Percentiles rank a stretch among this genome's conserved stretches.
These are phyloP conservation scores for Cladosporium austrohemisphaericum DNA, from an alignment of 2,329 filamentous ascomycete species.

Conservation along the genomic window DNA sequence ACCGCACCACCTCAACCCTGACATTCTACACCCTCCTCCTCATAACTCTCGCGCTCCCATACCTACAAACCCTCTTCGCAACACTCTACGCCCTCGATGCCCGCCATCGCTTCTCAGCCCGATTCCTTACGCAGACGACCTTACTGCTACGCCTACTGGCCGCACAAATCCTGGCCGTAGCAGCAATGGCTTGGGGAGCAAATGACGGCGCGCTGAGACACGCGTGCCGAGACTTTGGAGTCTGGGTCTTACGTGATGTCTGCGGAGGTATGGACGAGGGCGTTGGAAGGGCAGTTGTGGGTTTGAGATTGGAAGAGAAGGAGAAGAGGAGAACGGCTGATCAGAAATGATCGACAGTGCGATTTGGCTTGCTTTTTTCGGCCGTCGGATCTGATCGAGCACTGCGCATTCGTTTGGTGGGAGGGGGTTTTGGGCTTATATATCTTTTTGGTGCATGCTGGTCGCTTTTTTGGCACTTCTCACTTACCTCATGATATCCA, in stretches of 20 bases:
- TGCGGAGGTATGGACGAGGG: conserved; percentile 66
- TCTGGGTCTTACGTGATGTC: conserved; percentile 62
- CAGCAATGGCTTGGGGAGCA: conserved; percentile 55
- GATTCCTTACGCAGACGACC: conserved; percentile 48
- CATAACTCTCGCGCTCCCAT: conserved; percentile 59
- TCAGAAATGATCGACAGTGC: too few relatives aligned
- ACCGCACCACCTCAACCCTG: conserved; percentile 21
- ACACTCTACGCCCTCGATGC: conserved; percentile 61
- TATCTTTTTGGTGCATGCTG: too few relatives aligned
- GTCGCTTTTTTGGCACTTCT: too few relatives aligned
- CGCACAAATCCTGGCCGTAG: conserved; percentile 51
- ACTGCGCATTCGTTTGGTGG: too few relatives aligned
- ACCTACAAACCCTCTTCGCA: conserved; percentile 53
- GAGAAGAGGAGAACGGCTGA: neutral
- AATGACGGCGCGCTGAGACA: conserved; percentile 64
- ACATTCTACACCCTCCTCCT: conserved; percentile 48
- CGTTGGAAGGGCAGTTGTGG: conserved; percentile 42
- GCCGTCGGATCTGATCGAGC: too few relatives aligned
- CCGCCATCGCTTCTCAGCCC: conserved; percentile 61
- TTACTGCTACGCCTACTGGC: conserved; percentile 52
- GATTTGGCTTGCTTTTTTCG: too few relatives aligned
- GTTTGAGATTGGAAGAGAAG: neutral
- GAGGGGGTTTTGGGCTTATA: too few relatives aligned
- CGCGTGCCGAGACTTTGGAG: conserved; percentile 51
- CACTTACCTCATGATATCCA: too few relatives aligned